Evolutionary conservation across 1,284 basidiomycete species (phyloP).

Genomic region (Schizopora paradoxa): DNA sequence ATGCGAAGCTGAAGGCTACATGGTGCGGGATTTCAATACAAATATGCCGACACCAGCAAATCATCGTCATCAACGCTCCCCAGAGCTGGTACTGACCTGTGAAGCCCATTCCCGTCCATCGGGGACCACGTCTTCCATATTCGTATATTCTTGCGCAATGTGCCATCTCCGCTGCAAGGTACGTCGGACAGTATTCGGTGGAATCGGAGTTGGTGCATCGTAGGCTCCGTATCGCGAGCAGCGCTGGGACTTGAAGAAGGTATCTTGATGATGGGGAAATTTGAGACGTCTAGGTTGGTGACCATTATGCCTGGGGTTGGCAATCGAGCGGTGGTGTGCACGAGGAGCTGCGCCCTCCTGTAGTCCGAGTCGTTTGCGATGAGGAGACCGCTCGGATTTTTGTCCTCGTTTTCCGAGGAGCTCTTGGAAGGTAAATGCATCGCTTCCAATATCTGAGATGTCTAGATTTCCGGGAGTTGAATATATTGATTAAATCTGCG

Average conservation of each 20-base stretch:
- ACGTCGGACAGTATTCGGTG: slow-evolving; percentile 97
- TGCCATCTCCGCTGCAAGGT: slow-evolving; percentile 97
- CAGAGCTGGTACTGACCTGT: slow-evolving; percentile 53
- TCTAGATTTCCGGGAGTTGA: too few species aligned
- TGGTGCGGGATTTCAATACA: slow-evolving; percentile 2
- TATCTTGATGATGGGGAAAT: slow-evolving; percentile 72
- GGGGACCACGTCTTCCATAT: slow-evolving; percentile 95
- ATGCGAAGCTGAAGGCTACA: slow-evolving; percentile 87
- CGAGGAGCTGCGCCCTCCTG: slow-evolving; percentile 94
- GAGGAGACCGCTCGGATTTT: too few species aligned
- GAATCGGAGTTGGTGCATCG: slow-evolving; percentile 57
- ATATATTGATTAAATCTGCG: background rate
- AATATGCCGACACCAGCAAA: slow-evolving; percentile 1
- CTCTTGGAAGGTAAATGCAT: slow-evolving; percentile 65
- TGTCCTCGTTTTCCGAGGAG: slow-evolving; percentile 59
- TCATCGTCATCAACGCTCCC: background rate
- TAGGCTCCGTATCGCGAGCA: slow-evolving; percentile 21
- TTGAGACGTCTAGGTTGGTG: slow-evolving; percentile 93
- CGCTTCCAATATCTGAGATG: slow-evolving; percentile 87
- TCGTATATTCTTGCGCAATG: slow-evolving; percentile 88
- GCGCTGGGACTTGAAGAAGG: too few species aligned
- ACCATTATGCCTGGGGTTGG: slow-evolving; percentile 92
- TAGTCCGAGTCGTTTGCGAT: slow-evolving; percentile 91
- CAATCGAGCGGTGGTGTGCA: slow-evolving; percentile 94
- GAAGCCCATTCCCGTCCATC: slow-evolving; percentile 87